These are phyloP conservation scores for Artemisia argyi DNA, from an alignment of 129 eudicot genomes.

Conservation along the genomic window DNA sequence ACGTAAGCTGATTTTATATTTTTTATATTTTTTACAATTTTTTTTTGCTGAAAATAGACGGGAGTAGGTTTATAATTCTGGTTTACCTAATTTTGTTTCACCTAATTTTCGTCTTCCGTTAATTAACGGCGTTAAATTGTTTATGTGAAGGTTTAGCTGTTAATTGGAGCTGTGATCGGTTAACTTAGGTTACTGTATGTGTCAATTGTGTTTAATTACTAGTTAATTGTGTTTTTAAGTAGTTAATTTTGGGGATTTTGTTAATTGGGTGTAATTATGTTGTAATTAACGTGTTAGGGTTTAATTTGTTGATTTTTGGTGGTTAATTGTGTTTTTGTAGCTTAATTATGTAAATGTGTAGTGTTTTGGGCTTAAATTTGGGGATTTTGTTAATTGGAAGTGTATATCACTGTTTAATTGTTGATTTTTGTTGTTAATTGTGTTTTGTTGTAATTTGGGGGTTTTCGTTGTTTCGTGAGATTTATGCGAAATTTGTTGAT, in stretches of 20 bases:
- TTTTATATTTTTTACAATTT: not conserved
- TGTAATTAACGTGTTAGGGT: too few relatives aligned
- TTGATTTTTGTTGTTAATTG: not conserved
- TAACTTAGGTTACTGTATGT: constrained; percentile 18
- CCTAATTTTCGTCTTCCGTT: not conserved
- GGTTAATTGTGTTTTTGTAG: not conserved
- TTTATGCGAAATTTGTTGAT: constrained; percentile 7
- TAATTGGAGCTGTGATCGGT: constrained; percentile 13
- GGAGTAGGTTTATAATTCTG: constrained; percentile 25
- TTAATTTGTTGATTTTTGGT: not conserved
- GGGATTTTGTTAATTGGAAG: too few relatives aligned
- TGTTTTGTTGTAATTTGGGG: not conserved
- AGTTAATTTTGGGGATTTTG: too few relatives aligned
- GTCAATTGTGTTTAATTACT: not conserved
- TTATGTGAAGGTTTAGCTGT: constrained; percentile 10
- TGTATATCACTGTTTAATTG: not conserved
- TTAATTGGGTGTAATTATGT: too few relatives aligned
- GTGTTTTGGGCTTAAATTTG: too few relatives aligned
- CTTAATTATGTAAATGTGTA: too few relatives aligned
- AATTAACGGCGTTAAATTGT: not conserved
- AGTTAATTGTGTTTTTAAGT: too few relatives aligned
- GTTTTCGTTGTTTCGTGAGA: not conserved
- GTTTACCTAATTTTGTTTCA: constrained; percentile 35
- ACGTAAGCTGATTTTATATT: not conserved
- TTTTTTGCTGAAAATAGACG: constrained; percentile 12